A percentile compares a stretch with the other conserved stretches of the same genome.
Conservation (phyloP, 2,329 filamentous ascomycete genomes). For the Escovopsis weberi region DNA sequence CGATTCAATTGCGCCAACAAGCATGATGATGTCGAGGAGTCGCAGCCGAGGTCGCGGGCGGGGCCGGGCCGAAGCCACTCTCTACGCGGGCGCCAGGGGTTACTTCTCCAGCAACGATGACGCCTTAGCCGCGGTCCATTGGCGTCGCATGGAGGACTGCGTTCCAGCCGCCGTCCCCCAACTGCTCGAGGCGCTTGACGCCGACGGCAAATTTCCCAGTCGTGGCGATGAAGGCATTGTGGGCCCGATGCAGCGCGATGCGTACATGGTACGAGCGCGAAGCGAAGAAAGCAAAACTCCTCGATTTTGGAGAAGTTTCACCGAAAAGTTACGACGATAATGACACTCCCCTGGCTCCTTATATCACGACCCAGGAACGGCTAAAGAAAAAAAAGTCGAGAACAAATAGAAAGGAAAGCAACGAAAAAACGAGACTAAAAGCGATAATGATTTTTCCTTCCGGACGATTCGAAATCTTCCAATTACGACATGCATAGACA, state of each 20-base stretch:
- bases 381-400: neutral
- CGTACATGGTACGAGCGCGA: slow-evolving; percentile 33
- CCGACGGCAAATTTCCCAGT: slow-evolving; percentile 73
- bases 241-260: slow-evolving; percentile 66
- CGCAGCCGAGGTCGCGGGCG: slow-evolving; percentile 25
- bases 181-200: slow-evolving; percentile 51
- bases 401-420: neutral
- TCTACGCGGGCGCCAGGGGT: slow-evolving; percentile 24
- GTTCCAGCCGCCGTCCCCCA: slow-evolving; percentile 52
- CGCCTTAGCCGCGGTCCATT: slow-evolving; percentile 27
- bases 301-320: slow-evolving; percentile 35
- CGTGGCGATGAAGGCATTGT: slow-evolving; percentile 87
- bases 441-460: slow-evolving; percentile 2
- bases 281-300: slow-evolving; percentile 29
- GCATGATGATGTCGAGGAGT: slow-evolving; percentile 18
- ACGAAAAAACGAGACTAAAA: slow-evolving; percentile 2
- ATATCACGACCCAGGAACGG: neutral
- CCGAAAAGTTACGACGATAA: slow-evolving; percentile 26
- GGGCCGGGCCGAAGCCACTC: slow-evolving; percentile 21
- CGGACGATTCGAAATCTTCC: neutral
- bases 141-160: slow-evolving; percentile 35
- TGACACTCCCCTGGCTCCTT: neutral
- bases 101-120: slow-evolving; percentile 20
- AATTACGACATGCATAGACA: slow-evolving; percentile 32
- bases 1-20: slow-evolving; percentile 9